Base-by-base conservation (phyloP, 352 stramenopile genomes). In the Phytophthora citrophthora region DNA sequence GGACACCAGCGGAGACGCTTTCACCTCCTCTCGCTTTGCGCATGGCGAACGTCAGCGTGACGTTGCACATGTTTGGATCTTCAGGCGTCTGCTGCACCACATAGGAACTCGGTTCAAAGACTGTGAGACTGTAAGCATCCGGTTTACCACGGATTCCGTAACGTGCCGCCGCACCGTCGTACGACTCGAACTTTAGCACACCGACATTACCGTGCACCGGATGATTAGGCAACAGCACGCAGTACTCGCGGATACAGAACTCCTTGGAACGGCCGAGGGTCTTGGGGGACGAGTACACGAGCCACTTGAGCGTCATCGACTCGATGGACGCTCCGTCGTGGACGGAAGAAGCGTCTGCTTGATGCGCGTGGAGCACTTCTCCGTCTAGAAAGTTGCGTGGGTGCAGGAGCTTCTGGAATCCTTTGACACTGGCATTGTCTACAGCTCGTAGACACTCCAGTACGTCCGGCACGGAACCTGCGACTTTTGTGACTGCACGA, bases 221-320 rank as follows among this genome's bases (percentile, higher is more conserved):
- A 41, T 92, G 84, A 48, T 81, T 74, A 2, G 74, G 68, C 23
- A 90, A 18, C n/a, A 87, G 56, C 18, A 82, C 66, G 62, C 84
- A 92, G 55, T 94, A 96, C 61, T 96, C 88, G 26, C 86, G 84
- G 39, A 90, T 70, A 53, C 81, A 90, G 31, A 96, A 90, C 59
- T 96, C 86, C 47, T 96, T 96, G 43, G 81, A 83, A 29, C 81
- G 81, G 10, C 84, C 83, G 18, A 96, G 72, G 45, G 85, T 88
- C 61, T 91, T 94, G 32, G 78, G 81, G 1, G 88, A 89, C 36
- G 79, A 90, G 55, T 88, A 83, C 36, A 88, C 86, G 53, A 90
- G 62, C 88, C 88, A 96, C 67, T 96, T 96, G 60, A 96, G 70
- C 56, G 84, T 80, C 56, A 96, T 77, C 32, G 81, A 91, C 66